Conservation (phyloP, 2,329 filamentous ascomycete genomes). For the Aureobasidium sp. region DNA sequence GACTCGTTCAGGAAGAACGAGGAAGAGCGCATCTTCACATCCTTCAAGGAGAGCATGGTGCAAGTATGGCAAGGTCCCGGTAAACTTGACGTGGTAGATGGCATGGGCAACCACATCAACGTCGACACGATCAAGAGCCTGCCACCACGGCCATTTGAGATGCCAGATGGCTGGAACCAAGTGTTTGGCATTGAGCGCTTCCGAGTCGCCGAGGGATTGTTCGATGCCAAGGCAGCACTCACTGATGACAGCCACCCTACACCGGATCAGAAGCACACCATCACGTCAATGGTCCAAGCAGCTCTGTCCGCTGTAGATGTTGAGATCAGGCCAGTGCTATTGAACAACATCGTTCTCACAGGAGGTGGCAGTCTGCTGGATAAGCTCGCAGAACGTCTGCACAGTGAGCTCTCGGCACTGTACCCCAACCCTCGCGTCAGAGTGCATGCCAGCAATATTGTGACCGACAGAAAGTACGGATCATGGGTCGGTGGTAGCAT, state of each 20-base stretch:
- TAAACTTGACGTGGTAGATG: slow-evolving; percentile 45
- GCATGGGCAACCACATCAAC: slow-evolving; percentile 47
- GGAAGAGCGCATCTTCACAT: slow-evolving; percentile 85
- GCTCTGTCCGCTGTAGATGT: slow-evolving; percentile 76
- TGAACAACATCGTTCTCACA: slow-evolving; percentile 87
- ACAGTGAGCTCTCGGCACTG: slow-evolving; percentile 69
- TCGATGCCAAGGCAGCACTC: slow-evolving; percentile 74
- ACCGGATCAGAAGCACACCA: slow-evolving; percentile 61
- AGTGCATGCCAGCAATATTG: slow-evolving; percentile 77
- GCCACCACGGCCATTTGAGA: slow-evolving; percentile 85
- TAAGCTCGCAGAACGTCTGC: slow-evolving; percentile 84
- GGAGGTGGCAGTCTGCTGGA: slow-evolving; percentile 81
- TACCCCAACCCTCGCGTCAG: slow-evolving; percentile 83
- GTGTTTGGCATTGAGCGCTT: slow-evolving; percentile 87
- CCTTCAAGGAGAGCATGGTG: slow-evolving; percentile 97
- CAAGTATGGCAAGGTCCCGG: slow-evolving; percentile 84
- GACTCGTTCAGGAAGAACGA: slow-evolving; percentile 73
- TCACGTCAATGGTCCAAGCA: slow-evolving; percentile 72
- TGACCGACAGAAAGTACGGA: slow-evolving; percentile 82
- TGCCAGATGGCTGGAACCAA: slow-evolving; percentile 94
- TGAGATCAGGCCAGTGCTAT: slow-evolving; percentile 72
- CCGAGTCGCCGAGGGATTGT: slow-evolving; percentile 79
- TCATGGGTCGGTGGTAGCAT: slow-evolving; percentile 97
- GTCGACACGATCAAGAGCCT: slow-evolving; percentile 65
- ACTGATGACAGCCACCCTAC: slow-evolving; percentile 39